These are phyloP conservation scores for Graphiopsis chlorocephala DNA, from an alignment of 2,329 filamentous ascomycete species.

Conservation along the genomic window DNA sequence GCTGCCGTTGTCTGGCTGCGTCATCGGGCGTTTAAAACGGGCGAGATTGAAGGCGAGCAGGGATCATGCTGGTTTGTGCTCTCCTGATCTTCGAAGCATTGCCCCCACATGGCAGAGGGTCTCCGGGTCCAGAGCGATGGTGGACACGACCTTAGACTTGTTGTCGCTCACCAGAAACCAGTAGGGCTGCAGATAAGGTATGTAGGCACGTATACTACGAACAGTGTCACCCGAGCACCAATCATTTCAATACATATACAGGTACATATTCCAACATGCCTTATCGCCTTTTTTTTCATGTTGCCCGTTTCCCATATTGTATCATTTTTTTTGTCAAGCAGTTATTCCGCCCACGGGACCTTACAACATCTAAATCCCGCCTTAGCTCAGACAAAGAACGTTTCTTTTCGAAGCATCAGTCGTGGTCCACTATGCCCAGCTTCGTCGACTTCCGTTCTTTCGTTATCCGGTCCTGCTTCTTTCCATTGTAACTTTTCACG, in stretches of 20 bases:
- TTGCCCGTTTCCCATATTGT: background rate
- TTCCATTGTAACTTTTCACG: background rate
- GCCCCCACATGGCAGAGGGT: background rate
- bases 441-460: background rate
- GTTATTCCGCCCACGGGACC: background rate
- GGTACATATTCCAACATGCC: background rate
- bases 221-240: background rate
- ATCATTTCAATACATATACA: background rate
- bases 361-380: background rate
- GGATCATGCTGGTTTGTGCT: background rate
- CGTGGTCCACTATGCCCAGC: background rate
- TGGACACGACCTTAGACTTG: background rate
- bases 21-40: background rate
- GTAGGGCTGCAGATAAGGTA: background rate
- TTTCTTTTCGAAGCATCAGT: background rate
- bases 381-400: background rate
- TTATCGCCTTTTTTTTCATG: background rate
- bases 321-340: background rate
- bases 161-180: background rate
- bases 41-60: background rate
- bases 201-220: background rate
- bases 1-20: background rate
- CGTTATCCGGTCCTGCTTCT: background rate
- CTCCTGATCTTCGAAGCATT: background rate
- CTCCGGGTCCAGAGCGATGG: background rate